phyloP scores from a whole-genome alignment of 176 grass and related monocot species.

The Elymus sibiricus region DNA sequence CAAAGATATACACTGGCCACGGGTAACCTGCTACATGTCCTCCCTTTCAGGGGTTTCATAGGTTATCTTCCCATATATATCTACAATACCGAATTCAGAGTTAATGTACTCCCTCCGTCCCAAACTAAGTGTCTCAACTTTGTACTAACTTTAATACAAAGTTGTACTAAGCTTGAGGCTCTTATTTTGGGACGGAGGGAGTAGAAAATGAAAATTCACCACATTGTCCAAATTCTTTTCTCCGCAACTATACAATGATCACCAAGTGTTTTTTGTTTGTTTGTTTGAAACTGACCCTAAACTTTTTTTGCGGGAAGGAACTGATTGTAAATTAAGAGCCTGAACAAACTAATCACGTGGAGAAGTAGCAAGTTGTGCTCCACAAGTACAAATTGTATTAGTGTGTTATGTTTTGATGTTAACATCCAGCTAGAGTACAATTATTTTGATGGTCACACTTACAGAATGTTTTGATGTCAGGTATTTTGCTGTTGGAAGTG shows the following conservation, averaged over 20 bases:
- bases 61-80: background rate
- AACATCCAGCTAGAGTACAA: background rate
- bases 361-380: constrained; percentile 14
- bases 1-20: background rate
- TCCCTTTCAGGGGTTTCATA: background rate
- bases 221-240: background rate
- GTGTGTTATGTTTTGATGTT: constrained; percentile 1
- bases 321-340: constrained; percentile 12
- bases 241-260: background rate
- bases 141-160: too few relatives aligned
- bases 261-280: background rate
- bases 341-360: background rate
- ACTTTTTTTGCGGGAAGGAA: background rate
- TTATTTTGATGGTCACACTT: constrained; percentile 23
- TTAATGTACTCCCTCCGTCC: too few relatives aligned
- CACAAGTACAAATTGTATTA: constrained; percentile 15
- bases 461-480: constrained; percentile 50
- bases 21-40: background rate
- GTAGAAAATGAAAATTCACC: constrained; percentile 11
- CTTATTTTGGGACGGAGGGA: too few relatives aligned
- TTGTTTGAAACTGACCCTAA: too few relatives aligned
- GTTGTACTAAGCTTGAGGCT: too few relatives aligned
- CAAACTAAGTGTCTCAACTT: too few relatives aligned
- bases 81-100: constrained; percentile 1
- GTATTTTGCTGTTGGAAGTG: constrained; percentile 99